Evolutionary conservation across 2,329 filamentous ascomycete genomes (phyloP).

Genomic region (Grosmannia penicillata): DNA sequence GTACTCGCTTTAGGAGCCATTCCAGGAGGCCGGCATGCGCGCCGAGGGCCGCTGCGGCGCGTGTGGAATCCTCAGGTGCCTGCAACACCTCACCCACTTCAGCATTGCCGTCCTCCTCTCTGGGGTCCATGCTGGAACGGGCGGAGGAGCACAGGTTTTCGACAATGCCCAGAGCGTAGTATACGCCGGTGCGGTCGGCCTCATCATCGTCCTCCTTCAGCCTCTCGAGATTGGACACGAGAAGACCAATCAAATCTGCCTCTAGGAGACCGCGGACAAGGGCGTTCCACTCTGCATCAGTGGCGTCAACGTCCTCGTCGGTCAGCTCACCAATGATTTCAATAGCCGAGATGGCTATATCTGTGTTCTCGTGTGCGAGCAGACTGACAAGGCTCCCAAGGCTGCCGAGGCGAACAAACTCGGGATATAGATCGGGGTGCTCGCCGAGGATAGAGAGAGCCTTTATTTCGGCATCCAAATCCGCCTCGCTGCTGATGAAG

Average conservation of each 20-base stretch:
- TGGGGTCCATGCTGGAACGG: not conserved
- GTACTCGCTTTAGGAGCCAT: slow-evolving; percentile 67
- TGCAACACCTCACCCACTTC: not conserved
- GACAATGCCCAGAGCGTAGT: slow-evolving; percentile 67
- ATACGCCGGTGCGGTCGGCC: slow-evolving; percentile 70
- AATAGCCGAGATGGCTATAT: slow-evolving; percentile 83
- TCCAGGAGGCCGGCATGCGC: slow-evolving; percentile 48
- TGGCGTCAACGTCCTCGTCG: slow-evolving; percentile 78
- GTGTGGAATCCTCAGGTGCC: slow-evolving; percentile 15
- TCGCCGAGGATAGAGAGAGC: slow-evolving; percentile 74
- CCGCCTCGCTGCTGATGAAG: slow-evolving; percentile 76
- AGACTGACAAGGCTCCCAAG: slow-evolving; percentile 62
- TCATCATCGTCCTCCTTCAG: slow-evolving; percentile 59
- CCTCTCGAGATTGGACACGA: slow-evolving; percentile 64
- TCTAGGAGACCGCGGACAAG: slow-evolving; percentile 54
- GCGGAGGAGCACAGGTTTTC: slow-evolving; percentile 69
- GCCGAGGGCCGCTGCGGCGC: slow-evolving; percentile 58
- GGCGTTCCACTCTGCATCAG: slow-evolving; percentile 65
- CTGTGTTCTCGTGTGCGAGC: slow-evolving; percentile 88
- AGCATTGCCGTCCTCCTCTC: not conserved
- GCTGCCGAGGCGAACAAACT: slow-evolving; percentile 64
- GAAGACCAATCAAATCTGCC: slow-evolving; percentile 57
- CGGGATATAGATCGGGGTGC: slow-evolving; percentile 67
- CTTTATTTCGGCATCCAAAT: slow-evolving; percentile 81
- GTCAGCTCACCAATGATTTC: slow-evolving; percentile 84